Evolutionary conservation across 768 basidiomycete genomes (phyloP).

Genomic region (Thelephora ganbajun): DNA sequence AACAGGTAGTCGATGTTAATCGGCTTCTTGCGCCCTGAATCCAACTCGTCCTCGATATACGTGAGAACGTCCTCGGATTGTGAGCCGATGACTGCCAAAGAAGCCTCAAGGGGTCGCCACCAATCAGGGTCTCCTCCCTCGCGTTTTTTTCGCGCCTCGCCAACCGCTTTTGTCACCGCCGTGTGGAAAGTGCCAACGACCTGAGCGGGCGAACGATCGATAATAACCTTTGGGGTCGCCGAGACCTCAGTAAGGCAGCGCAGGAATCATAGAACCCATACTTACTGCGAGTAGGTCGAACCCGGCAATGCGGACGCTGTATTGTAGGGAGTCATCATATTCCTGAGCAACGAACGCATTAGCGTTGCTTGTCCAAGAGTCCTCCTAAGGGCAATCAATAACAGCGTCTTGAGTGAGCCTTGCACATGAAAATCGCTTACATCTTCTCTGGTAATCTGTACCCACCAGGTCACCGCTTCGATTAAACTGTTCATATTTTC

Average conservation of each 20-base stretch:
- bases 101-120: constrained; percentile 90
- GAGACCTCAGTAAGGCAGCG: constrained; percentile 17
- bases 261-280: not conserved
- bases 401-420: constrained; percentile 2
- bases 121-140: constrained; percentile 27
- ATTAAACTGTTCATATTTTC: constrained; percentile 38
- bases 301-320: constrained; percentile 72
- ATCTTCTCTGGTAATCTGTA: constrained; percentile 85
- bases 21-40: constrained; percentile 43
- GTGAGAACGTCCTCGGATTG: constrained; percentile 67
- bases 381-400: constrained; percentile 41
- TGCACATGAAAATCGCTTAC: constrained; percentile 27
- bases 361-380: constrained; percentile 78
- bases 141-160: constrained; percentile 39
- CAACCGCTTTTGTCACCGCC: constrained; percentile 39
- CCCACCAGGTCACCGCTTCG: constrained; percentile 46
- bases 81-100: constrained; percentile 69
- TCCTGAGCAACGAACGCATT: constrained; percentile 93
- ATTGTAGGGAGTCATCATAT: constrained; percentile 76
- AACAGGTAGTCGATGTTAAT: constrained; percentile 74
- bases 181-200: constrained; percentile 40
- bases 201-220: constrained; percentile 38
- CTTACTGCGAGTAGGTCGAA: constrained; percentile 72
- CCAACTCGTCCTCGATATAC: constrained; percentile 61
- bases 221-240: constrained; percentile 21